These are phyloP conservation scores for Claviceps humidiphila DNA, from an alignment of 2,329 filamentous ascomycete genomes.

Conservation along the genomic window DNA sequence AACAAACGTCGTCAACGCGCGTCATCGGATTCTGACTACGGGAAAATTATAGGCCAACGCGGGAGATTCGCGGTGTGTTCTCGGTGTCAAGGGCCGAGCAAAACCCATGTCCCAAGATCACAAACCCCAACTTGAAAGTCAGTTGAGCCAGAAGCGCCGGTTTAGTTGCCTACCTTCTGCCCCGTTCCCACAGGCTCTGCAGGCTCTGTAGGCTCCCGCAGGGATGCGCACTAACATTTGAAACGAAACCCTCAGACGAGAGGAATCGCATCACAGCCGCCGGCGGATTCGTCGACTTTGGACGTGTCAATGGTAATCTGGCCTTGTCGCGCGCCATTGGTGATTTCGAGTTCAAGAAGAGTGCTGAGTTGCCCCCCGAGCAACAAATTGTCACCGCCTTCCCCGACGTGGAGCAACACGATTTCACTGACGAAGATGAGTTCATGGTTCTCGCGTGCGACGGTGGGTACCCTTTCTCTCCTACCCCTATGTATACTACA, in stretches of 20 bases:
- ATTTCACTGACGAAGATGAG: conserved; percentile 85
- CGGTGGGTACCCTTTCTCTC: conserved; percentile 41
- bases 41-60: conserved; percentile 63
- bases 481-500: background rate
- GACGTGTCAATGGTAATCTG: conserved; percentile 94
- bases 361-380: conserved; percentile 89
- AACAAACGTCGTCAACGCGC: background rate
- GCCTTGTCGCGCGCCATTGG: conserved; percentile 94
- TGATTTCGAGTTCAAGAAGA: conserved; percentile 99
- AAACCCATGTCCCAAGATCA: conserved; percentile 99
- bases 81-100: conserved; percentile 92
- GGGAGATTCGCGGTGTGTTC: conserved; percentile 85
- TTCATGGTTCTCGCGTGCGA: conserved; percentile 90
- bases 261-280: conserved; percentile 92
- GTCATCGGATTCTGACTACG: conserved; percentile 8
- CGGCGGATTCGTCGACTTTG: conserved; percentile 96
- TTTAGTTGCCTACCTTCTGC: background rate
- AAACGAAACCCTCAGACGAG: conserved; percentile 47
- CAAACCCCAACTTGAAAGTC: conserved; percentile 97
- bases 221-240: conserved; percentile 1
- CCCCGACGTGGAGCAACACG: conserved; percentile 85
- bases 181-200: background rate
- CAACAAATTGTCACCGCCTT: conserved; percentile 97
- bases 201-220: background rate
- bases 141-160: conserved; percentile 13